These are phyloP conservation scores for Fusarium haematococcum DNA, from an alignment of 2,329 filamentous ascomycete genomes.

Conservation along the genomic window DNA sequence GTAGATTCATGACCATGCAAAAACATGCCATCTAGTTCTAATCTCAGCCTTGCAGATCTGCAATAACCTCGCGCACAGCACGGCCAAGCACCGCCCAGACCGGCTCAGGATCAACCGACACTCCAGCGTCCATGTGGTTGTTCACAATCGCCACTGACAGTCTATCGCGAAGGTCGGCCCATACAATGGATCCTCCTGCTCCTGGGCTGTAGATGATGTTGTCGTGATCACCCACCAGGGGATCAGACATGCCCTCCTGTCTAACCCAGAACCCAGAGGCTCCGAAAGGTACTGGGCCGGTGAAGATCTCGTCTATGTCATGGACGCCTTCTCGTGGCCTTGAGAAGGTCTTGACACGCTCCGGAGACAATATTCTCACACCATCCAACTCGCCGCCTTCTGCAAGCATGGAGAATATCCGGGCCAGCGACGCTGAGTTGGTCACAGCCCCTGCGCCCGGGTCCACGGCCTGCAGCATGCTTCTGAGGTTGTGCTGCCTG, in stretches of 20 bases:
- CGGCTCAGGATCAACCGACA: slow-evolving; percentile 1
- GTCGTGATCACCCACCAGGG: neutral
- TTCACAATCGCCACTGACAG: slow-evolving; percentile 2
- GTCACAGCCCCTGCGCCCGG: slow-evolving; percentile 11
- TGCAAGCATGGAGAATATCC: slow-evolving; percentile 18
- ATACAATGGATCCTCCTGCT: slow-evolving; percentile 7
- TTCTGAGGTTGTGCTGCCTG: slow-evolving; percentile 11
- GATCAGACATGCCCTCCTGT: slow-evolving; percentile 4
- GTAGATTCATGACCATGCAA: neutral
- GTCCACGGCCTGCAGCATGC: slow-evolving; percentile 10
- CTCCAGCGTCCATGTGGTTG: slow-evolving; percentile 10
- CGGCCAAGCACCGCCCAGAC: neutral
- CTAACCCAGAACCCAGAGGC: neutral
- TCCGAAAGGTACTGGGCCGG: slow-evolving; percentile 4
- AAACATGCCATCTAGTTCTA: neutral
- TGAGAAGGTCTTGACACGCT: neutral
- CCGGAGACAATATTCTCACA: neutral
- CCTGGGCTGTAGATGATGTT: slow-evolving; percentile 11
- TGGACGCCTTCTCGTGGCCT: neutral
- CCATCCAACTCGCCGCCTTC: slow-evolving; percentile 11
- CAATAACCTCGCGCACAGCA: neutral
- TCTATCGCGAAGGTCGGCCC: slow-evolving; percentile 5
- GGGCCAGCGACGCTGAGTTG: neutral
- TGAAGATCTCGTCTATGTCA: neutral
- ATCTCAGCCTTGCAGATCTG: neutral